These are phyloP conservation scores for Poronia punctata DNA, from an alignment of 495 filamentous ascomycete species.

Conservation along the genomic window DNA sequence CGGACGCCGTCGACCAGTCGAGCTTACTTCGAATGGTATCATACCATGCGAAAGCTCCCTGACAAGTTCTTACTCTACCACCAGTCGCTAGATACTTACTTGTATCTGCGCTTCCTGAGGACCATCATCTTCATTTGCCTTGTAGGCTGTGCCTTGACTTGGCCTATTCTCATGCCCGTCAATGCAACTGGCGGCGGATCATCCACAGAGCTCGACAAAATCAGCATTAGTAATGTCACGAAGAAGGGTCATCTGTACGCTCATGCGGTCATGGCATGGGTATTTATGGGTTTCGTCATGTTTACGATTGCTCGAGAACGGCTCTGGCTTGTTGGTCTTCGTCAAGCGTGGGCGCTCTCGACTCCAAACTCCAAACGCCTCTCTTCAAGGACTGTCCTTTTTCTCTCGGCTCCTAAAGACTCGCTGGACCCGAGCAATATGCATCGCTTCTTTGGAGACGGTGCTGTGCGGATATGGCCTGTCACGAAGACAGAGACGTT, in stretches of 20 bases:
- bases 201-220: constrained; percentile 51
- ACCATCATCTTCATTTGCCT: constrained; percentile 63
- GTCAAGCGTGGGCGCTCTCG: constrained; percentile 66
- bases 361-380: constrained; percentile 58
- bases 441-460: constrained; percentile 54
- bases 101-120: constrained; percentile 75
- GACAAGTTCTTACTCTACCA: constrained; percentile 59
- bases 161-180: constrained; percentile 71
- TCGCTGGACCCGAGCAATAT: constrained; percentile 50
- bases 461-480: constrained; percentile 56
- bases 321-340: constrained; percentile 60
- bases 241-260: constrained; percentile 50
- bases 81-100: constrained; percentile 65
- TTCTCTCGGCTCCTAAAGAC: constrained; percentile 57
- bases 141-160: constrained; percentile 63
- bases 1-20: constrained; percentile 15
- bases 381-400: constrained; percentile 63
- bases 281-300: constrained; percentile 67
- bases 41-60: constrained; percentile 52
- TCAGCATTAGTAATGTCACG: constrained; percentile 63
- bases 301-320: constrained; percentile 61
- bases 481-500: constrained; percentile 50
- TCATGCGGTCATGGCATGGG: constrained; percentile 49
- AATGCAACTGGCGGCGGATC: constrained; percentile 63
- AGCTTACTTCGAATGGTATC: constrained; percentile 52